phyloP scores from a whole-genome alignment of 192 early-diverging fungal genomes.

The Coemansia sp. region DNA sequence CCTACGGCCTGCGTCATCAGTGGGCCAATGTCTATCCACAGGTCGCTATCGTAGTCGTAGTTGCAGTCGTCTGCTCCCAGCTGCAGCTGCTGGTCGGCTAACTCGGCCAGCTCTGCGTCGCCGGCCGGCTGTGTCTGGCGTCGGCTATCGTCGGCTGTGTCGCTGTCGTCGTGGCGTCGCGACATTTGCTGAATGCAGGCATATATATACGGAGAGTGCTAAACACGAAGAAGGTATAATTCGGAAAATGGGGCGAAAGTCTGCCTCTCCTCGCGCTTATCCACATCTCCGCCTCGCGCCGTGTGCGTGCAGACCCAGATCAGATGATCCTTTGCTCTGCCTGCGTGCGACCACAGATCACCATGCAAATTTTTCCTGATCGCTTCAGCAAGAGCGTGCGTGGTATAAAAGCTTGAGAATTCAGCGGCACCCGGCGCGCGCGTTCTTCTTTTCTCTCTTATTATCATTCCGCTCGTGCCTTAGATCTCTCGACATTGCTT shows the following conservation, averaged over 20 bases:
- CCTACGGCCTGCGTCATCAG: constrained; percentile 9
- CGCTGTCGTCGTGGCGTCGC: not conserved
- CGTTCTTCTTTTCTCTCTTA: constrained; percentile 11
- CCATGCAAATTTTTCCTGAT: too few relatives aligned
- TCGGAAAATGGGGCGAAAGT: too few relatives aligned
- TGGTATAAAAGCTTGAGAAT: too few relatives aligned
- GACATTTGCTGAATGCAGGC: too few relatives aligned
- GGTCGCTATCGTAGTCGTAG: not conserved
- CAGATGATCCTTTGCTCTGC: too few relatives aligned
- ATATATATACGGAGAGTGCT: too few relatives aligned
- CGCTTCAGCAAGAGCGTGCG: too few relatives aligned
- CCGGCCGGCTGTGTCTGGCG: not conserved
- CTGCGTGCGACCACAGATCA: too few relatives aligned
- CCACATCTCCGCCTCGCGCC: too few relatives aligned
- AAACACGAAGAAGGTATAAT: too few relatives aligned
- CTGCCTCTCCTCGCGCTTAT: not conserved
- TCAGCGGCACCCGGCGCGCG: too few relatives aligned
- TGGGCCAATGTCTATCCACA: constrained; percentile 39
- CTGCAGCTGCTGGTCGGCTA: constrained; percentile 5
- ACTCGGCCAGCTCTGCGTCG: not conserved
- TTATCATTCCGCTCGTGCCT: constrained; percentile 34
- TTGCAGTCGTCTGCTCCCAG: not conserved
- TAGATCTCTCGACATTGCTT: constrained; percentile 49
- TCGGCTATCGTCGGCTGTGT: not conserved
- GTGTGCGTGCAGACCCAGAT: too few relatives aligned